Evolutionary conservation across 129 eudicot genomes (phyloP).

Genomic region (Saussurea involucrata): DNA sequence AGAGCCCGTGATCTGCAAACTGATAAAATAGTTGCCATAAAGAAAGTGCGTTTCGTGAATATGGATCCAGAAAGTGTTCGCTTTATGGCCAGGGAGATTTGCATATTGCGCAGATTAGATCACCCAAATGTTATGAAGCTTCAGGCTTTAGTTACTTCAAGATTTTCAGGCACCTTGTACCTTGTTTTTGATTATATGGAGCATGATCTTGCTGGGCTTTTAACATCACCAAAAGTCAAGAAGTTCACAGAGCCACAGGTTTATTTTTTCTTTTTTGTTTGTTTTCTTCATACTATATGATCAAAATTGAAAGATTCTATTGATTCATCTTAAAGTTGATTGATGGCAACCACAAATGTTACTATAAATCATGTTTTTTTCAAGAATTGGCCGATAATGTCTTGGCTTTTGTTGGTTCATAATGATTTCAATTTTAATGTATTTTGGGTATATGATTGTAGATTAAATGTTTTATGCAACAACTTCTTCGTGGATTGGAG

Average conservation of each 20-base stretch:
- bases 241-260: conserved; percentile 93
- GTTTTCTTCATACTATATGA: not conserved
- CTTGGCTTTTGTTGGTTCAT: not conserved
- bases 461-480: conserved; percentile 91
- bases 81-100: conserved; percentile 93
- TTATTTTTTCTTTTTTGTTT: not conserved
- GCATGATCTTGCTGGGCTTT: conserved; percentile 92
- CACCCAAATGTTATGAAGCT: conserved; percentile 92
- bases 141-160: conserved; percentile 81
- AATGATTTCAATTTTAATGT: not conserved
- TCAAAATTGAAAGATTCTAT: not conserved
- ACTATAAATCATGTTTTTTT: not conserved
- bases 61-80: conserved; percentile 99
- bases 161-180: conserved; percentile 73
- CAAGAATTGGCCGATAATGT: not conserved
- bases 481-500: conserved; percentile 74
- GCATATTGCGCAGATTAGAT: conserved; percentile 75
- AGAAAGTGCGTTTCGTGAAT: conserved; percentile 79
- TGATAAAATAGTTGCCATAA: conserved; percentile 73
- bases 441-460: conserved; percentile 23
- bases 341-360: not conserved
- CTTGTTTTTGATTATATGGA: conserved; percentile 97
- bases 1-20: conserved; percentile 70
- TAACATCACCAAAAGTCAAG: conserved; percentile 50
- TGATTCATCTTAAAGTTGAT: not conserved